Evolutionary conservation across 2,329 filamentous ascomycete genomes (phyloP).

Genomic region (Purpureocillium lavendulum): DNA sequence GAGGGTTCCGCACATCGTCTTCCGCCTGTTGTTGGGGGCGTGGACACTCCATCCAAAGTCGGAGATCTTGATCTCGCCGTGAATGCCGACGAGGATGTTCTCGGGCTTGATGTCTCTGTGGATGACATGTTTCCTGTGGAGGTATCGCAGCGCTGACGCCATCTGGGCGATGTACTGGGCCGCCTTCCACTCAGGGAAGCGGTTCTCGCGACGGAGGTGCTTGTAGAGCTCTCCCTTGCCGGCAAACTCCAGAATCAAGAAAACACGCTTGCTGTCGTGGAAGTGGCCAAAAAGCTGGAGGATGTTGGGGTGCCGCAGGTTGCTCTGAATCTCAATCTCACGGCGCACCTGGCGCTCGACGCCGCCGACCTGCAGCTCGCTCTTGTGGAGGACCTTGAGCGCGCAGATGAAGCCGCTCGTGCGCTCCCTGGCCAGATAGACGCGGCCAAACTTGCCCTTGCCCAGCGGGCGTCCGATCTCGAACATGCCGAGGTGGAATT

Average conservation of each 20-base stretch:
- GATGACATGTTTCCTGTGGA: slow-evolving; percentile 23
- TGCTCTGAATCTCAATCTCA: slow-evolving; percentile 67
- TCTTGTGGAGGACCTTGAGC: slow-evolving; percentile 64
- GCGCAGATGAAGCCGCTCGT: slow-evolving; percentile 62
- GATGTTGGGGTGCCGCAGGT: slow-evolving; percentile 59
- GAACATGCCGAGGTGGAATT: slow-evolving; percentile 79
- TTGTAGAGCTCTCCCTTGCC: slow-evolving; percentile 61
- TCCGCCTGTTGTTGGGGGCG: slow-evolving; percentile 84
- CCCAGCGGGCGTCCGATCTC: slow-evolving; percentile 66
- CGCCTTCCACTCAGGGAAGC: slow-evolving; percentile 61
- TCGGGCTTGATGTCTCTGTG: slow-evolving; percentile 26
- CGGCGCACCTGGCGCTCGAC: slow-evolving; percentile 65
- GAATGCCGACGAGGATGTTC: slow-evolving; percentile 55
- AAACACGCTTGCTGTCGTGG: slow-evolving; percentile 63
- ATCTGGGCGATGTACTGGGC: slow-evolving; percentile 67
- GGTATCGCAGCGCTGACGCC: slow-evolving; percentile 32
- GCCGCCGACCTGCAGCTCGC: slow-evolving; percentile 55
- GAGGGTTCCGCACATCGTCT: slow-evolving; percentile 94
- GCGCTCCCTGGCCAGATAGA: slow-evolving; percentile 62
- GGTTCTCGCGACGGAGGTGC: slow-evolving; percentile 56
- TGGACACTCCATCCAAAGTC: slow-evolving; percentile 99
- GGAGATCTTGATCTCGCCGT: slow-evolving; percentile 96
- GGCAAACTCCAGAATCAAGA: slow-evolving; percentile 64
- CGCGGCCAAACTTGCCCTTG: slow-evolving; percentile 66
- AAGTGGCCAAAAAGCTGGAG: slow-evolving; percentile 62